These are phyloP conservation scores for Peribolospora kevripleyi DNA, from an alignment of 768 basidiomycete species.

Conservation along the genomic window DNA sequence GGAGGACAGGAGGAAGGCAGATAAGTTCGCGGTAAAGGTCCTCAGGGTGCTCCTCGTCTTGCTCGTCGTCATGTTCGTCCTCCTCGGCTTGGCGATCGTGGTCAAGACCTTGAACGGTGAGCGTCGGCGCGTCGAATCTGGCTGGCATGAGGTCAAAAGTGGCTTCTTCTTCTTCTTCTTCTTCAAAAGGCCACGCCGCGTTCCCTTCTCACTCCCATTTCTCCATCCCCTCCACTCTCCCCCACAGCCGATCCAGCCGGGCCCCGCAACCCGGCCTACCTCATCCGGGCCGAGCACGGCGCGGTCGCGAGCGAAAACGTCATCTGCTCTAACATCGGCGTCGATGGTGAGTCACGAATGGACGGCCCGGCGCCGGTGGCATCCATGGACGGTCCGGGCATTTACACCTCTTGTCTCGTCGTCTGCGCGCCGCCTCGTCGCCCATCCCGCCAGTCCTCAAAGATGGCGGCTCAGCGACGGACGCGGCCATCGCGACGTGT, in stretches of 20 bases:
- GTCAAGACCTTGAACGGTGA: conserved; percentile 3
- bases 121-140: conserved; percentile 1
- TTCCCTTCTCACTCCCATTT: background rate
- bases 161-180: background rate
- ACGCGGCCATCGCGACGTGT: conserved; percentile 54
- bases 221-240: conserved; percentile 7
- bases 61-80: background rate
- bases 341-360: conserved; percentile 22
- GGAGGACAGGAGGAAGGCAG: background rate
- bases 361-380: background rate
- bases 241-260: conserved; percentile 9
- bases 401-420: background rate
- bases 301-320: conserved; percentile 78
- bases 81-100: conserved; percentile 3
- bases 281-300: conserved; percentile 41
- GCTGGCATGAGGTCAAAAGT: background rate
- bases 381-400: background rate
- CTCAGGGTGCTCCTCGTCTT: background rate
- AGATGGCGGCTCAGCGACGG: conserved; percentile 72
- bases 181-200: too few species aligned
- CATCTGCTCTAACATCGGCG: conserved; percentile 62
- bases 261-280: conserved; percentile 32
- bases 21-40: background rate
- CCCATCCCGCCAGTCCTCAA: conserved; percentile 8
- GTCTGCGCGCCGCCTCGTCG: background rate